Evolutionary conservation across 441 rosid species (phyloP), one percentile per base, ranked within the genome.

Genomic region (Iberis amara): DNA sequence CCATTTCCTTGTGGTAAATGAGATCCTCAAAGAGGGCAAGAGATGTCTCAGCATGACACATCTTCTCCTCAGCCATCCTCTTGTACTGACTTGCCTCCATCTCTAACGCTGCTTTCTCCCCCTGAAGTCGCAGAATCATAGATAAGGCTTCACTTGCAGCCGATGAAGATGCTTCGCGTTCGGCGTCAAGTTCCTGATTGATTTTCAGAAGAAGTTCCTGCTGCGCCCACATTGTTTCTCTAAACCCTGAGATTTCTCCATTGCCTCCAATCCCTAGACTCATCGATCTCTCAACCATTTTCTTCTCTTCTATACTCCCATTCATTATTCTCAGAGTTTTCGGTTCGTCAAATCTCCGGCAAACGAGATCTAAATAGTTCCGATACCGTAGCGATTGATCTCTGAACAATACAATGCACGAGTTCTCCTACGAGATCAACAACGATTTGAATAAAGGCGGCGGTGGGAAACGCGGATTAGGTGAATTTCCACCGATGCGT

Each of bases 61-160:
- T 80, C 49, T 82, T 86, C 73, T 80, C 96, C 68, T 91, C 96
- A 0, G 89, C 81, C 86, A 85, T 65, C 42, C 98, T 85, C 73
- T 82, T 85, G 65, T 88, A 91, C 39, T 91, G 95, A 52, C 76
- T 82, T 0, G 98, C 87, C 62, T 91, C 98, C 96, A 91, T 77
- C 73, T 74, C 70, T 64, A 88, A 35, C 0, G 69, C 76, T 5
- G 96, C 83, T 72, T 85, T 88, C 57, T 91, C 98, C 0, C 81
- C 87, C 47, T 91, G 98, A 64, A 91, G 63, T 2, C 95, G 81
- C 7, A 88, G 61, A 11, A 91, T 91, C 98, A 88, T 88, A 0
- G 98, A 80, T 23, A 91, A 66, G 10, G 98, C 91, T 41, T 91
- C 96, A 23, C 78, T 80, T 1, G 92, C 79, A 2, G 96, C 96